These are phyloP conservation scores for Rhododendron vialii DNA, from an alignment of 148 eudicot genomes.

Conservation along the genomic window DNA sequence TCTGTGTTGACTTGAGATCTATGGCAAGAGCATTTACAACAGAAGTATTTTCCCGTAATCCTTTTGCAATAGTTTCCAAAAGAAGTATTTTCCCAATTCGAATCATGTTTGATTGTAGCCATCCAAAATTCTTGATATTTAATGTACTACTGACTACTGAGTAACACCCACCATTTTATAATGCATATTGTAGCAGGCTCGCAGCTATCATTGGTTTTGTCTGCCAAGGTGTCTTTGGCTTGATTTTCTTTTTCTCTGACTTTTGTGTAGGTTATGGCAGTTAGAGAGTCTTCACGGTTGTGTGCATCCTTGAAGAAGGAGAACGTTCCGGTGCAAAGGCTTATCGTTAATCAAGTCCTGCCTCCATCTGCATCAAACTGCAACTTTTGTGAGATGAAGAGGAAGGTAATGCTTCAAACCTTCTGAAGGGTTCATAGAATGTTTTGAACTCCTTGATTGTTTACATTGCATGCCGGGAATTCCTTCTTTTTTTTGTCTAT, in stretches of 20 bases:
- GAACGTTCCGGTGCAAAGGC: conserved; percentile 80
- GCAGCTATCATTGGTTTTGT: neutral
- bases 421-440: neutral
- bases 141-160: neutral
- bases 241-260: neutral
- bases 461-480: neutral
- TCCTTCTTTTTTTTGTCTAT: neutral
- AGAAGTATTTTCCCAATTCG: neutral
- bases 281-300: conserved; percentile 85
- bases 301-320: conserved; percentile 84
- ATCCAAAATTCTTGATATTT: neutral
- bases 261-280: conserved; percentile 71
- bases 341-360: conserved; percentile 84
- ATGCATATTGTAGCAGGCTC: neutral
- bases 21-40: neutral
- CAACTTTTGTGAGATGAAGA: conserved; percentile 88
- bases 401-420: conserved; percentile 56
- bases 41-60: neutral
- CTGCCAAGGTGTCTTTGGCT: neutral
- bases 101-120: neutral
- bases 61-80: neutral
- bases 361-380: conserved; percentile 93
- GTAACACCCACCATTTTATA: neutral
- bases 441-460: neutral
- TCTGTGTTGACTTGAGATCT: neutral